These are phyloP conservation scores for Aspergillus viridinutans DNA, from an alignment of 2,329 filamentous ascomycete genomes.

Conservation along the genomic window DNA sequence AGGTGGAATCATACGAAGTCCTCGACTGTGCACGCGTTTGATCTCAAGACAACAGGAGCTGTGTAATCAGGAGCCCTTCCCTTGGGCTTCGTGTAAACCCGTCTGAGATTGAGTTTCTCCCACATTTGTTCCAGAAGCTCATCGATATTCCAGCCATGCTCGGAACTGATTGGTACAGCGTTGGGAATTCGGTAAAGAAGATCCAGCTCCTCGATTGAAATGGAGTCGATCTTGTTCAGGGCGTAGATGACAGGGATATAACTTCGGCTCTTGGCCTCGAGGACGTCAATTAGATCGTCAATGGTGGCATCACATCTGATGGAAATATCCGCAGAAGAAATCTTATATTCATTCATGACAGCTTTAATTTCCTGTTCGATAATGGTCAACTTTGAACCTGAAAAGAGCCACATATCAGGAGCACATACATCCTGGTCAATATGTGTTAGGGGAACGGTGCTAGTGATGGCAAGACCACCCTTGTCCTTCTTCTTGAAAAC, in stretches of 20 bases:
- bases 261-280: constrained; percentile 89
- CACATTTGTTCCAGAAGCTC: constrained; percentile 98
- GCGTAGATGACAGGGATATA: constrained; percentile 99
- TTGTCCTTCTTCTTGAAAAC: constrained; percentile 99
- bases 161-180: constrained; percentile 93
- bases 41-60: constrained; percentile 81
- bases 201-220: constrained; percentile 96
- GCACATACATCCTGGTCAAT: constrained; percentile 71
- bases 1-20: constrained; percentile 73
- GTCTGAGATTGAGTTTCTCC: constrained; percentile 87
- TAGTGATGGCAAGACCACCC: constrained; percentile 93
- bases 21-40: constrained; percentile 81
- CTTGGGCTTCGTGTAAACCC: constrained; percentile 98
- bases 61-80: constrained; percentile 90
- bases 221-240: constrained; percentile 97
- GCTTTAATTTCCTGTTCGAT: constrained; percentile 77
- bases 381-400: constrained; percentile 10
- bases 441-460: constrained; percentile 83
- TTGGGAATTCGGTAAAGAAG: constrained; percentile 95
- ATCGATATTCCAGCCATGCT: constrained; percentile 97
- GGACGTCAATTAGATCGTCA: constrained; percentile 91
- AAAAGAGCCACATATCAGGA: background rate
- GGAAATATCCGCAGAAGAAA: constrained; percentile 93
- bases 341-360: constrained; percentile 95
- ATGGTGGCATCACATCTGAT: constrained; percentile 97